A percentile compares a stretch with the other conserved stretches of the same genome.
phyloP scores from a whole-genome alignment of 768 basidiomycete genomes.

The Infundibulicybe gibba region DNA sequence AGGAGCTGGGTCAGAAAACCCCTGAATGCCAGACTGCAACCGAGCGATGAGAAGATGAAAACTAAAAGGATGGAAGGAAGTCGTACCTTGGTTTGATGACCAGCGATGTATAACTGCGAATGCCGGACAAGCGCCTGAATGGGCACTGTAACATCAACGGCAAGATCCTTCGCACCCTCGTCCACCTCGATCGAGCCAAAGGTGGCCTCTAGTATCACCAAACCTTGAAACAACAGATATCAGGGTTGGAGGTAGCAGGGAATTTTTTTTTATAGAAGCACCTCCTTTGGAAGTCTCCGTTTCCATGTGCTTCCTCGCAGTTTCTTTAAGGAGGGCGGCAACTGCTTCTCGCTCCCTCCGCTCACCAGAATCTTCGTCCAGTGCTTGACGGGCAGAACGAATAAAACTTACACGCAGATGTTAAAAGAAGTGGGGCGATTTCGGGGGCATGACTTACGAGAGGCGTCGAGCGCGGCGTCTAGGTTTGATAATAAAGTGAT shows the following conservation, averaged over 20 bases:
- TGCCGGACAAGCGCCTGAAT: constrained; percentile 79
- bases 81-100: constrained; percentile 70
- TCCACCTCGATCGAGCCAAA: constrained; percentile 60
- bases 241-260: constrained; percentile 6
- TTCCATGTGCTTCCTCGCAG: constrained; percentile 59
- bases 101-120: constrained; percentile 76
- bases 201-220: constrained; percentile 71
- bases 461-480: constrained; percentile 48
- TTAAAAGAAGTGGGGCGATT: neutral
- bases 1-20: constrained; percentile 86
- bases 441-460: constrained; percentile 34
- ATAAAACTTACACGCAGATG: constrained; percentile 26
- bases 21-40: constrained; percentile 65
- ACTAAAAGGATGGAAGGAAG: constrained; percentile 4
- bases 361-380: constrained; percentile 62
- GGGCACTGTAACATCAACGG: constrained; percentile 76
- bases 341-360: constrained; percentile 64
- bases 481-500: constrained; percentile 56
- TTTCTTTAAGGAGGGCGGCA: constrained; percentile 58
- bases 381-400: constrained; percentile 55
- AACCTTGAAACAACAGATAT: constrained; percentile 39
- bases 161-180: constrained; percentile 48
- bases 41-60: constrained; percentile 4
- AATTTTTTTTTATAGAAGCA: constrained; percentile 20
- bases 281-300: constrained; percentile 68